phyloP scores from a whole-genome alignment of 768 basidiomycete genomes.

The Lactarius hatsudake region DNA sequence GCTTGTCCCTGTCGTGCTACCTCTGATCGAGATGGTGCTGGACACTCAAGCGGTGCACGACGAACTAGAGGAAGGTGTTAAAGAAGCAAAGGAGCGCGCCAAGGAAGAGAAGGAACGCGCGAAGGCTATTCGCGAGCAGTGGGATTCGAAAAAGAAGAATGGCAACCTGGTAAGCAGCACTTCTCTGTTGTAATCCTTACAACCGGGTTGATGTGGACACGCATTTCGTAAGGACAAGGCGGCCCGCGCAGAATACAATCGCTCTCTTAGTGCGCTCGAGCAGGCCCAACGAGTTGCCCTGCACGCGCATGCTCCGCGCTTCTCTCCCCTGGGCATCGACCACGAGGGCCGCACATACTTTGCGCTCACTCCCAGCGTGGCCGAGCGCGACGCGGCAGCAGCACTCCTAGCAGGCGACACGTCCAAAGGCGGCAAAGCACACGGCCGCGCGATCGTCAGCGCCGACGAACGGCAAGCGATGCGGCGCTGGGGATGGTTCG shows the following conservation, averaged over 20 bases:
- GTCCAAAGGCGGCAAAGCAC: conserved; percentile 40
- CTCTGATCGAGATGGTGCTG: conserved; percentile 53
- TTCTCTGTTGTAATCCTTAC: neutral
- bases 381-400: conserved; percentile 52
- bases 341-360: conserved; percentile 66
- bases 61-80: conserved; percentile 58
- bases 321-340: conserved; percentile 65
- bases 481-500: conserved; percentile 70
- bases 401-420: conserved; percentile 34
- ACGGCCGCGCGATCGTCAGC: conserved; percentile 39
- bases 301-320: conserved; percentile 50
- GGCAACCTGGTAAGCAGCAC: conserved; percentile 17
- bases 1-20: conserved; percentile 61
- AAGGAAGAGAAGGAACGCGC: conserved; percentile 52
- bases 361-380: conserved; percentile 56
- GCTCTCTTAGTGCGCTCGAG: conserved; percentile 49
- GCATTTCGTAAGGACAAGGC: conserved; percentile 40
- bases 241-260: conserved; percentile 49
- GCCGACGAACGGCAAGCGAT: conserved; percentile 51
- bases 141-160: conserved; percentile 41
- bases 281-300: conserved; percentile 50
- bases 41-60: conserved; percentile 49
- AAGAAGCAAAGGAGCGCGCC: conserved; percentile 52
- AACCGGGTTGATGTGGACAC: neutral
- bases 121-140: conserved; percentile 57